A percentile compares a stretch with the other conserved stretches of the same genome.
phyloP scores from a whole-genome alignment of 1,284 basidiomycete species.

The Puccinia horiana region DNA sequence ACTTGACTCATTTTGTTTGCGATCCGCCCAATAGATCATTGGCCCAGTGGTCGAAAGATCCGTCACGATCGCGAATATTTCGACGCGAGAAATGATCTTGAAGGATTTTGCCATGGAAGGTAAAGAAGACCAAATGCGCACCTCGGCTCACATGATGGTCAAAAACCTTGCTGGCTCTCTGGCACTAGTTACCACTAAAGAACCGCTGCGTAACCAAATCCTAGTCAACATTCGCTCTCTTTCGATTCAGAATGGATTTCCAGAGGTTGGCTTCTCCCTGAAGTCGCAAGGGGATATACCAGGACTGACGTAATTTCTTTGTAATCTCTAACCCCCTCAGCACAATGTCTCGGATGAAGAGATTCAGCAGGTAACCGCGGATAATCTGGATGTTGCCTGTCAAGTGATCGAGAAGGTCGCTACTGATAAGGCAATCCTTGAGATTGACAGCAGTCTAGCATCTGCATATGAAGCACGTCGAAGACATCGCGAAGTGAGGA shows the following conservation, averaged over 20 bases:
- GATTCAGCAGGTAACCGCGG: constrained; percentile 78
- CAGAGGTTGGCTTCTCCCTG: constrained; percentile 61
- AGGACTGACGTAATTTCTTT: neutral
- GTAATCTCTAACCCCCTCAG: constrained; percentile 55
- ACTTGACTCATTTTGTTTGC: neutral
- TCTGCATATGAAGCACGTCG: constrained; percentile 79
- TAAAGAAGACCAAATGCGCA: constrained; percentile 85
- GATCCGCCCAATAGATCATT: constrained; percentile 67
- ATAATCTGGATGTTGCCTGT: constrained; percentile 93
- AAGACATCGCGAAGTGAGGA: constrained; percentile 77
- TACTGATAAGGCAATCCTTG: constrained; percentile 92
- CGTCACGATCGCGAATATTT: constrained; percentile 98
- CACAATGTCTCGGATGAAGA: constrained; percentile 63
- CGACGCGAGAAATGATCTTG: constrained; percentile 88
- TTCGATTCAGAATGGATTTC: constrained; percentile 76
- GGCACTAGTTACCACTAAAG: constrained; percentile 96
- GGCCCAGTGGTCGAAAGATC: constrained; percentile 96
- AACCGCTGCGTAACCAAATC: constrained; percentile 89
- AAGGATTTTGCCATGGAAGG: constrained; percentile 97
- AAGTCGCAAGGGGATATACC: neutral
- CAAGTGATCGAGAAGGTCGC: constrained; percentile 94
- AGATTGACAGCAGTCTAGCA: constrained; percentile 87
- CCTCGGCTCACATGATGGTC: constrained; percentile 93
- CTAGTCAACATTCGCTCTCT: constrained; percentile 78
- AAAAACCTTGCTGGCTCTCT: constrained; percentile 95